Base-by-base conservation (phyloP, 306 rosid species). In the Hylodesmum podocarpum region DNA sequence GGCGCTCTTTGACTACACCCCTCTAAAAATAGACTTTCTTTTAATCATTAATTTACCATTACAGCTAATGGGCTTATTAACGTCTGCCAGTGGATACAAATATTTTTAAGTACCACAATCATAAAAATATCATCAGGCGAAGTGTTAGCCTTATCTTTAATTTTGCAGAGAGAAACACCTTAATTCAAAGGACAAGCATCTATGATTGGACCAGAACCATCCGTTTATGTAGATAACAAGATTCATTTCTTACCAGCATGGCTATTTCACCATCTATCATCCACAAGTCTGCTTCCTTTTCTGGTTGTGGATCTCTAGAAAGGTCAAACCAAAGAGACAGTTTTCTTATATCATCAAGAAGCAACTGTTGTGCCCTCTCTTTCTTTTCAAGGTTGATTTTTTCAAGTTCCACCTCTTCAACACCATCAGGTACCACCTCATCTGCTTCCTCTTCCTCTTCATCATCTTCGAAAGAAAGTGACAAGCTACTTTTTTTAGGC, bases 351-450 rank as follows among this genome's bases (percentile, higher is more conserved):
- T 96, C 99, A 77, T 86, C 81, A 51, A 87, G 78, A 86, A 96
- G 75, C 89, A 96, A 81, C 59, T 66, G 91, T 27, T 73, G 87
- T 70, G 86, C 97, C 81, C 90, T 84, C 57, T 92, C 98, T 81
- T 81, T 89, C 85, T 81, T 72, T 88, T 96, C 99, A 50, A 96
- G 91, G 75, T 87, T 81, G 77, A 96, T 75, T 82, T 84, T 92
- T 72, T 90, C 98, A 84, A 96, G 91, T 84, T 96, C 99, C 63
- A 96, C 98, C 88, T 93, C 99, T 81, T 96, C 98, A 85, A 92
- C 91, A 54, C 98, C 99, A 81, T 92, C 94, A 78, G 97, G 98
- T 75, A 96, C 94, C 73, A 96, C 89, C 87, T 86, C 94, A 77
- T 91, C 97, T 41, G 88, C 93, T 85, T 89, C 97, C 77, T 92